These are phyloP conservation scores for Globisporangium cylindrosporum DNA, from an alignment of 352 stramenopile genomes.

Conservation along the genomic window DNA sequence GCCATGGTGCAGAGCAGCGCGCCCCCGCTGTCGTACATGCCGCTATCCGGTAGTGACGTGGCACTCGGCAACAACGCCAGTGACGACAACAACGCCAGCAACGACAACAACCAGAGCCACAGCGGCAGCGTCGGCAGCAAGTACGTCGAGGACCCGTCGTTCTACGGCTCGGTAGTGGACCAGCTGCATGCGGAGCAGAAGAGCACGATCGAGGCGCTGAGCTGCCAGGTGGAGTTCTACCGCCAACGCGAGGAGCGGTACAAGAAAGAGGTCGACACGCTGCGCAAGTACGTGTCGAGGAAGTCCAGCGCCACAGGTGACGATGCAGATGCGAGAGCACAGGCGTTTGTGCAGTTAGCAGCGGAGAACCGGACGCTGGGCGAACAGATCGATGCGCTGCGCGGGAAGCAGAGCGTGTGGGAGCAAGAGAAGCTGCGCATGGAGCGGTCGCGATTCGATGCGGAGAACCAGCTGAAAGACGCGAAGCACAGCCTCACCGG, in stretches of 20 bases:
- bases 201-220: slow-evolving; percentile 77
- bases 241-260: slow-evolving; percentile 67
- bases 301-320: slow-evolving; percentile 12
- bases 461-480: slow-evolving; percentile 60
- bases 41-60: background rate
- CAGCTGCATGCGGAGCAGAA: slow-evolving; percentile 79
- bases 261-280: slow-evolving; percentile 58
- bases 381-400: slow-evolving; percentile 54
- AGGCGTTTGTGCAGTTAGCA: slow-evolving; percentile 38
- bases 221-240: slow-evolving; percentile 77
- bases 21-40: slow-evolving; percentile 1
- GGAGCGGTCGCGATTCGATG: slow-evolving; percentile 42
- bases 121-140: slow-evolving; percentile 18
- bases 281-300: slow-evolving; percentile 37
- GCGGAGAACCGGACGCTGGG: slow-evolving; percentile 55
- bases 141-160: slow-evolving; percentile 35
- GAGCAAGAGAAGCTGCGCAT: slow-evolving; percentile 41
- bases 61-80: background rate
- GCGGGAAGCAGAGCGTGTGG: slow-evolving; percentile 37
- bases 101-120: slow-evolving; percentile 20
- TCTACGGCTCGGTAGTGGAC: slow-evolving; percentile 60
- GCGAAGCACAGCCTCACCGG: slow-evolving; percentile 47
- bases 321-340: slow-evolving; percentile 13
- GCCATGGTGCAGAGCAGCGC: background rate
- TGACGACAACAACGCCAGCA: background rate